phyloP scores from a whole-genome alignment of 106 monocot species.

The Agapanthus africanus region DNA sequence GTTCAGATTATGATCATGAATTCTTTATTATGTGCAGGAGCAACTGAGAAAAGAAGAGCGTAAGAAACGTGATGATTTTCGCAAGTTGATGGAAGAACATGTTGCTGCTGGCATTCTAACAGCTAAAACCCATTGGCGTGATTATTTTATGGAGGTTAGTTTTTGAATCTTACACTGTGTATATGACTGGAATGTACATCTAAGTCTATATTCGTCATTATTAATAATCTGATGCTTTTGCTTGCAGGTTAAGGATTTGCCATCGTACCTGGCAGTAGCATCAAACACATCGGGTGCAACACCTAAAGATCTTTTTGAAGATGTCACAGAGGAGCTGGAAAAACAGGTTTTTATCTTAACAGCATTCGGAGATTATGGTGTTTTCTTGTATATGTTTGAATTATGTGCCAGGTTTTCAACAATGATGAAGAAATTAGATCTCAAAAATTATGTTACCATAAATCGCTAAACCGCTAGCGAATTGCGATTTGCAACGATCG shows the following conservation, averaged over 20 bases:
- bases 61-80: slow-evolving; percentile 81
- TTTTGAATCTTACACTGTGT: not conserved
- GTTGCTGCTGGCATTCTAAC: slow-evolving; percentile 55
- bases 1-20: not conserved
- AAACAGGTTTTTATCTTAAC: slow-evolving; percentile 59
- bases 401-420: not conserved
- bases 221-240: not conserved
- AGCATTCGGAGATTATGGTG: not conserved
- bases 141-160: slow-evolving; percentile 72
- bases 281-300: slow-evolving; percentile 81
- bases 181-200: too few species aligned
- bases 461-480: too few species aligned
- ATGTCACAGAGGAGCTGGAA: slow-evolving; percentile 67
- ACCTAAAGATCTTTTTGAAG: slow-evolving; percentile 91
- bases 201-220: too few species aligned
- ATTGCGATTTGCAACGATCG: too few species aligned
- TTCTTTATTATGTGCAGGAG: slow-evolving; percentile 23
- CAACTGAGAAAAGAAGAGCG: slow-evolving; percentile 65
- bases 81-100: slow-evolving; percentile 77
- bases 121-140: slow-evolving; percentile 84
- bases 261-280: slow-evolving; percentile 49
- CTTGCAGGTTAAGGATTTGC: slow-evolving; percentile 56
- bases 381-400: not conserved
- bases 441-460: too few species aligned
- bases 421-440: not conserved